Conservation (phyloP, 306 rosid species). For the Delonix regia region DNA sequence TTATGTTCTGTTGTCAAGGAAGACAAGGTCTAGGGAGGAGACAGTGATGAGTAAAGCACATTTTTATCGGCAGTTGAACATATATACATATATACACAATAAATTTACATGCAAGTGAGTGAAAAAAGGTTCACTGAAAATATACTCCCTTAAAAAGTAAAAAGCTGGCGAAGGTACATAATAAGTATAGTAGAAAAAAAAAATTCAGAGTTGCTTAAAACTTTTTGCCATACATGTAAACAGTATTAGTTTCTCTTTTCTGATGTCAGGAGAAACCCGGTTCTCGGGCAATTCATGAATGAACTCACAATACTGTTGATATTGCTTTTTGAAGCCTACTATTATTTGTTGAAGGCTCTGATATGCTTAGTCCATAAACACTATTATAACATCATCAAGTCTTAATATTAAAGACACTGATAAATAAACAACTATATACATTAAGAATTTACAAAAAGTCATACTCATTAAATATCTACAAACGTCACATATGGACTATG, state of each 20-base stretch:
- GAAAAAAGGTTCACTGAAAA: slow-evolving; percentile 1
- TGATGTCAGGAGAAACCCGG: background rate
- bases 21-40: slow-evolving; percentile 11
- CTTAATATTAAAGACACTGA: background rate
- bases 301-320: background rate
- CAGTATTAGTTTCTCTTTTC: background rate
- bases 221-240: slow-evolving; percentile 3
- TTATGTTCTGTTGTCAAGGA: background rate
- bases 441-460: background rate
- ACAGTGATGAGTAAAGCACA: background rate
- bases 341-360: background rate
- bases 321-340: background rate
- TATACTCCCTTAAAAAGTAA: background rate
- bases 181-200: background rate
- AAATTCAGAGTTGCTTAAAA: background rate
- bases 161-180: background rate
- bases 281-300: background rate
- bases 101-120: background rate
- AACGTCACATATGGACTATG: background rate
- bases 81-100: background rate
- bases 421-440: background rate
- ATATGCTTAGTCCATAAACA: slow-evolving; percentile 7
- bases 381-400: background rate
- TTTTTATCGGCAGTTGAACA: background rate
- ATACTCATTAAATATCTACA: background rate